A percentile compares a stretch with the other conserved stretches of the same genome.
phyloP scores from a whole-genome alignment of 2,329 filamentous ascomycete species.

The Arthrobotrys megalospora region DNA sequence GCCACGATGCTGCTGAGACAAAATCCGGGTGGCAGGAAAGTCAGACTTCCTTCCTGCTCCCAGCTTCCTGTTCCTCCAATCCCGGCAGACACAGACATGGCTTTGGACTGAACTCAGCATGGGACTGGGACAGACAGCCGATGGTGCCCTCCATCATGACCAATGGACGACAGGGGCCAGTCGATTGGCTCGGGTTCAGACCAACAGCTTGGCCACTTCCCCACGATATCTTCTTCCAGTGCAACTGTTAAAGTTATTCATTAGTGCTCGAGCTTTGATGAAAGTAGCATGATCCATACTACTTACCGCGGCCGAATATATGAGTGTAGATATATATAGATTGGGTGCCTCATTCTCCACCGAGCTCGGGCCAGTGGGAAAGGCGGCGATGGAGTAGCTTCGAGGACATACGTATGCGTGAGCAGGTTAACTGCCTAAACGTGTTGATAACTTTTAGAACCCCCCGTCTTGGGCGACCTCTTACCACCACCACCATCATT shows the following conservation, averaged over 20 bases:
- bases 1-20: conserved; percentile 26
- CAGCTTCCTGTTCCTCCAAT: conserved; percentile 17
- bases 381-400: neutral
- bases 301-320: neutral
- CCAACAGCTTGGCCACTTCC: conserved; percentile 18
- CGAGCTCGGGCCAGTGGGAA: neutral
- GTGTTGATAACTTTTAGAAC: conserved; percentile 7
- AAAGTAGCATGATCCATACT: too few species aligned
- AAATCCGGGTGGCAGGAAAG: conserved; percentile 61
- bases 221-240: neutral
- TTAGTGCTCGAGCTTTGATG: too few species aligned
- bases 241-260: too few species aligned
- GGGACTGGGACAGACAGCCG: conserved; percentile 19
- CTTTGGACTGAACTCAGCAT: neutral
- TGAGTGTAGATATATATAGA: neutral
- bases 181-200: conserved; percentile 42
- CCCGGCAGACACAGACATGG: conserved; percentile 33
- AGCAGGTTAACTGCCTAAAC: neutral
- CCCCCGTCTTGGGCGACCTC: conserved; percentile 2
- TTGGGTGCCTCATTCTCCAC: conserved; percentile 6
- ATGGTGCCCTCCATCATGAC: conserved; percentile 23
- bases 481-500: neutral
- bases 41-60: conserved; percentile 27
- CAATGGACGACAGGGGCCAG: conserved; percentile 35
- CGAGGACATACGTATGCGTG: neutral